Evolutionary conservation across 1,284 basidiomycete species (phyloP).

Genomic region (Sanghuangporus sanghuang): DNA sequence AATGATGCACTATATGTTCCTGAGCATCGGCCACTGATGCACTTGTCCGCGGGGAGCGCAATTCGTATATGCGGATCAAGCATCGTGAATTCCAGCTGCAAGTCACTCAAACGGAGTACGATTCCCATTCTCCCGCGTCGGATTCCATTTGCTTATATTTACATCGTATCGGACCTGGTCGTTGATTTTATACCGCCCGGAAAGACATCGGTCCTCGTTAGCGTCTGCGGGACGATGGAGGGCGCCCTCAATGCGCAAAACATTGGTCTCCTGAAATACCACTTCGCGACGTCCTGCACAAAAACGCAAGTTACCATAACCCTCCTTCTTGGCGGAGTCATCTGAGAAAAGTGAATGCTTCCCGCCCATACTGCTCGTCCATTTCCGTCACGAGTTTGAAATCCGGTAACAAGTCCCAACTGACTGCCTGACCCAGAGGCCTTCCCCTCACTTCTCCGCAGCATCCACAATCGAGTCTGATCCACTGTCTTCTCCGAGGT

Average conservation of each 20-base stretch:
- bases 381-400: constrained; percentile 75
- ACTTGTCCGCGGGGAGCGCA: constrained; percentile 51
- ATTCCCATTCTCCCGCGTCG: constrained; percentile 58
- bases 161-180: constrained; percentile 81
- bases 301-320: constrained; percentile 75
- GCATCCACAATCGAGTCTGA: constrained; percentile 59
- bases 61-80: constrained; percentile 91
- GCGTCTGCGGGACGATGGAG: constrained; percentile 70
- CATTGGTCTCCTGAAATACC: constrained; percentile 87
- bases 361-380: constrained; percentile 82
- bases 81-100: constrained; percentile 98
- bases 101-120: constrained; percentile 66
- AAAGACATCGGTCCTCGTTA: constrained; percentile 31
- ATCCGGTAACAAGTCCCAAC: constrained; percentile 77
- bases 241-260: constrained; percentile 73
- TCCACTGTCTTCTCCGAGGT: constrained; percentile 53
- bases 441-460: constrained; percentile 65
- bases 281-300: constrained; percentile 69
- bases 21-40: constrained; percentile 29
- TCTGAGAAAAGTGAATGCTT: constrained; percentile 76
- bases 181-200: constrained; percentile 78
- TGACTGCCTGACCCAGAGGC: constrained; percentile 75
- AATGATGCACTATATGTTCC: constrained; percentile 77
- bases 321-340: constrained; percentile 59
- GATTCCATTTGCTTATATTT: constrained; percentile 64